phyloP scores from a whole-genome alignment of 352 stramenopile species.

The Sclerospora graminicola region DNA sequence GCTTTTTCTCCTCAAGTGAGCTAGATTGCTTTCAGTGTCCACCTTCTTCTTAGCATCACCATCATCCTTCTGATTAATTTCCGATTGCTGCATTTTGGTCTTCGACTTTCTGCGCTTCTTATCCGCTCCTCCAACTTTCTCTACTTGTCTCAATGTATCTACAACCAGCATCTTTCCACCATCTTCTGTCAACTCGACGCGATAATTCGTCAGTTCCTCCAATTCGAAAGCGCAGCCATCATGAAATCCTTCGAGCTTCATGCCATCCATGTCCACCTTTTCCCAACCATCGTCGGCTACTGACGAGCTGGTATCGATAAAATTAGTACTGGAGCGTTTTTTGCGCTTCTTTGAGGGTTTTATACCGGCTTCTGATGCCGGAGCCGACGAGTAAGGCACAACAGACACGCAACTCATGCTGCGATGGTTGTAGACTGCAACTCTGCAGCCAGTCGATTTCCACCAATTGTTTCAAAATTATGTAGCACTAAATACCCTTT shows the following conservation, averaged over 20 bases:
- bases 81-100: conserved; percentile 21
- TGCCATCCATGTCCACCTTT: conserved; percentile 61
- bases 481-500: neutral
- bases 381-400: conserved; percentile 24
- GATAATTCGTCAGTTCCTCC: conserved; percentile 80
- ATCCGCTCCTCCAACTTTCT: conserved; percentile 14
- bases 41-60: neutral
- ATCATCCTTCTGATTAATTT: conserved; percentile 1
- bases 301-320: neutral
- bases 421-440: too few species aligned
- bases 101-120: conserved; percentile 60
- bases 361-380: conserved; percentile 1
- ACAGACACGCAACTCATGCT: conserved; percentile 28
- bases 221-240: conserved; percentile 77
- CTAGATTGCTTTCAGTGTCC: neutral
- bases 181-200: conserved; percentile 37
- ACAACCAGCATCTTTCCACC: conserved; percentile 47
- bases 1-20: neutral
- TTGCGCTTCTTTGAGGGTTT: conserved; percentile 58
- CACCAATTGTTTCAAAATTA: neutral
- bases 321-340: conserved; percentile 23
- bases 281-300: conserved; percentile 32
- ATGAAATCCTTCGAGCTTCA: conserved; percentile 75
- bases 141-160: conserved; percentile 5
- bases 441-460: conserved; percentile 13